phyloP scores from a whole-genome alignment of 331 rosid genomes.

The Acacia concinna region DNA sequence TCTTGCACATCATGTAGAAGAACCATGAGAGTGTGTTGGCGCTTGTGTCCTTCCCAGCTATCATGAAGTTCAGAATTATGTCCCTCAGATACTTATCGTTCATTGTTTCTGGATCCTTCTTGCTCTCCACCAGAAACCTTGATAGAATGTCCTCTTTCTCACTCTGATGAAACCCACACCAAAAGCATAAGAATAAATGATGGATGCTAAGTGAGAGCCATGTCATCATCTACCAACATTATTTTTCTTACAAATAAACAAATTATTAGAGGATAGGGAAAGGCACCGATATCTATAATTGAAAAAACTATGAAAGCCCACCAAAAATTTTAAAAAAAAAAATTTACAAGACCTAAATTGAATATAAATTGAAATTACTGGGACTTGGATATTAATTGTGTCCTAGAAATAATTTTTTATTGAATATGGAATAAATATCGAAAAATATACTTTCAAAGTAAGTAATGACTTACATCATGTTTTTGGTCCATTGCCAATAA shows the following conservation, averaged over 20 bases:
- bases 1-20: constrained; percentile 74
- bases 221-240: neutral
- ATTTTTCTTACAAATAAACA: too few relatives aligned
- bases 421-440: too few relatives aligned
- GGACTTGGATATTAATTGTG: too few relatives aligned
- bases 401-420: too few relatives aligned
- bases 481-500: neutral
- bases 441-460: too few relatives aligned
- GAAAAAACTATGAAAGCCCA: neutral
- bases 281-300: neutral
- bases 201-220: neutral
- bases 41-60: constrained; percentile 78
- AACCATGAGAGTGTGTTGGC: constrained; percentile 88
- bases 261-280: neutral
- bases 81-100: constrained; percentile 68
- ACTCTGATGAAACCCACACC: constrained; percentile 38
- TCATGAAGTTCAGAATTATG: constrained; percentile 69
- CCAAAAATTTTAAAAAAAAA: too few relatives aligned
- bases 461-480: neutral
- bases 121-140: constrained; percentile 67
- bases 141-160: constrained; percentile 79
- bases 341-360: too few relatives aligned
- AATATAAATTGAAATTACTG: too few relatives aligned
- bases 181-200: too few relatives aligned
- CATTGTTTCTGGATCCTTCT: constrained; percentile 56